Base-by-base conservation (phyloP, 768 basidiomycete species). In the Panus rudis region DNA sequence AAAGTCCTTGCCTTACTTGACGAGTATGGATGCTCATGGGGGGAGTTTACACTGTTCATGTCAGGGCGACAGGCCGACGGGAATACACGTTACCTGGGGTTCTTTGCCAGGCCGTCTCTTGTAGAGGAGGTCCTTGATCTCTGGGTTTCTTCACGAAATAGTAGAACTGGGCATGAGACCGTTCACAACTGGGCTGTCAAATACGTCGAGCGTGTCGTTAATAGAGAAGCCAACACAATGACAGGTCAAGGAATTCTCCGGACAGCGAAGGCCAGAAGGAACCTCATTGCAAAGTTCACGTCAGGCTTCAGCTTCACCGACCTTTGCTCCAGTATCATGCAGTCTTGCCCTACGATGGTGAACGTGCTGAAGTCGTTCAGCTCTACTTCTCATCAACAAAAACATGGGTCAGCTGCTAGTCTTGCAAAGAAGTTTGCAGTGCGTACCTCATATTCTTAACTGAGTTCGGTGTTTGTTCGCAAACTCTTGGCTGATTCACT, bases 211-310 rank as follows among this genome's bases (percentile, higher is more conserved):
- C 40, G 28, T 12, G 19, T 23, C 2, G 19, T 46, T 12, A 12
- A 14, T 24, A 16, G n/a, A 3, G 48, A 50, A 35, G 45, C 38
- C 1, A 14, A 50, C 4, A 11, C 20, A 2, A 25, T 32, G 14
- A 52, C 39, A 4, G 8, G 25, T 6, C 16, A 42, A 5, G 43
- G 43, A 13, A 19, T 52, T n/a, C 41, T 52, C 13, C 47, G 39
- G 20, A 17, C 43, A 0, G 17, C 33, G 7, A 41, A 34, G 10
- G 28, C 16, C 28, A 16, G 16, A 4, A 41, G 13, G 30, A 5
- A 26, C 11, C 16, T 47, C 28, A 22, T 37, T 17, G 37, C 31
- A n/a, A 10, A 14, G 8, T 48, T 52, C 19, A 41, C 24, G 2
- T 25, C 32, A 2, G 24, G 41, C 16, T 28, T 52, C 13, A 19